phyloP scores from a whole-genome alignment of 352 stramenopile genomes.

The Hyaloperonospora brassicae region DNA sequence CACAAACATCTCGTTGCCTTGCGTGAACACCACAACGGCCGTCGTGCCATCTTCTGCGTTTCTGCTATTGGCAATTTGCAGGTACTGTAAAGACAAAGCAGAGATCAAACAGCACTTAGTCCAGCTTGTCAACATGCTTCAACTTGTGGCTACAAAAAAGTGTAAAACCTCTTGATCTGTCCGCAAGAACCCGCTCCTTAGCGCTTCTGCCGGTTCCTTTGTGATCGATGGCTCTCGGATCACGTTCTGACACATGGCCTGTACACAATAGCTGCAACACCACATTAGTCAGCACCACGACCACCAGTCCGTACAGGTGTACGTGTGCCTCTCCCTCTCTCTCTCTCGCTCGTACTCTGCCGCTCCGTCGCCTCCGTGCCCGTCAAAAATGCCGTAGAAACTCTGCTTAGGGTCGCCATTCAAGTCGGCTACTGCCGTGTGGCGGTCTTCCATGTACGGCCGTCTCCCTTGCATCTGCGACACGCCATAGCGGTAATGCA shows the following conservation, averaged over 20 bases:
- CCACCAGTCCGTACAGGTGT: too few relatives aligned
- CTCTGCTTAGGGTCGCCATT: constrained; percentile 75
- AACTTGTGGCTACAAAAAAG: not conserved
- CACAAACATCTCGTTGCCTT: constrained; percentile 73
- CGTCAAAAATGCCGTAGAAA: constrained; percentile 92
- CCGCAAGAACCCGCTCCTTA: constrained; percentile 74
- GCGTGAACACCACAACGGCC: constrained; percentile 74
- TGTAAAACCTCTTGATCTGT: constrained; percentile 64
- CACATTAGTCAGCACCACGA: constrained; percentile 3
- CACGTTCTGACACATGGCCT: constrained; percentile 77
- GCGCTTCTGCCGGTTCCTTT: constrained; percentile 54
- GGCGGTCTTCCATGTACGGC: constrained; percentile 89
- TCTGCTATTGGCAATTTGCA: constrained; percentile 73
- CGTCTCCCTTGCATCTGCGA: constrained; percentile 77
- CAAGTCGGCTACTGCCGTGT: constrained; percentile 67
- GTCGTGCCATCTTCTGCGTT: constrained; percentile 87
- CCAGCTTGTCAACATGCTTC: not conserved
- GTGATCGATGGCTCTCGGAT: constrained; percentile 60
- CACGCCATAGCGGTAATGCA: constrained; percentile 75
- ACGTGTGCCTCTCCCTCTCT: constrained; percentile 4
- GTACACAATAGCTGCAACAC: constrained; percentile 60
- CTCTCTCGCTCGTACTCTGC: constrained; percentile 54
- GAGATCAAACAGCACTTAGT: not conserved
- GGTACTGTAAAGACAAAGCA: constrained; percentile 38
- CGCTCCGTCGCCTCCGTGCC: constrained; percentile 84